Evolutionary conservation across 106 monocot genomes (phyloP).

Genomic region (Xerophyta viscosa): DNA sequence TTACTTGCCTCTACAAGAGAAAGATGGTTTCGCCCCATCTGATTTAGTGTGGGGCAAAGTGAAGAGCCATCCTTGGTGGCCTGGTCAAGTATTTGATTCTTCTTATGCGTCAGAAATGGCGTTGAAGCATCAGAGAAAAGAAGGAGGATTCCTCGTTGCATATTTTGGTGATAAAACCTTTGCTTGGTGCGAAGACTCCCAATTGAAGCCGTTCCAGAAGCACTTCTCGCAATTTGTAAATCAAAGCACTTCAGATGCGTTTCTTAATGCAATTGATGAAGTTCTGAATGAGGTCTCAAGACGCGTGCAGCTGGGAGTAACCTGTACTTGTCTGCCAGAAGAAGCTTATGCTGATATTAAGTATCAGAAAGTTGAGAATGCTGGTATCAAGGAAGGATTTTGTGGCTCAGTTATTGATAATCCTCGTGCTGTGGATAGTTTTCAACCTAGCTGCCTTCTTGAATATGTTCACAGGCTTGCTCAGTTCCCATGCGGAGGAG

Average conservation of each 20-base stretch:
- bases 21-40: slow-evolving; percentile 22
- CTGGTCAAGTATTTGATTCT: slow-evolving; percentile 65
- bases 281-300: slow-evolving; percentile 52
- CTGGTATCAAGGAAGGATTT: slow-evolving; percentile 33
- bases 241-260: slow-evolving; percentile 51
- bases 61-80: slow-evolving; percentile 86
- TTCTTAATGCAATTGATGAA: slow-evolving; percentile 35
- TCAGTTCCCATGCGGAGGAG: slow-evolving; percentile 22
- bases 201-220: slow-evolving; percentile 45
- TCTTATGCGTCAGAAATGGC: slow-evolving; percentile 57
- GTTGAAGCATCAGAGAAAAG: slow-evolving; percentile 62
- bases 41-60: slow-evolving; percentile 81
- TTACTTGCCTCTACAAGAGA: slow-evolving; percentile 14
- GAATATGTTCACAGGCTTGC: slow-evolving; percentile 41
- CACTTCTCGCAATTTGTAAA: slow-evolving; percentile 53
- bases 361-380: slow-evolving; percentile 45
- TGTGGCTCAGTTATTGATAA: slow-evolving; percentile 16
- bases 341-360: slow-evolving; percentile 27
- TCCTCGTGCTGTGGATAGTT: slow-evolving; percentile 15
- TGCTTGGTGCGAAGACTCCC: slow-evolving; percentile 73
- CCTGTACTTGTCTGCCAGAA: slow-evolving; percentile 41
- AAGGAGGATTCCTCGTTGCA: slow-evolving; percentile 46
- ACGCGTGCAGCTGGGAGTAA: slow-evolving; percentile 43
- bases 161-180: slow-evolving; percentile 87
- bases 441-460: slow-evolving; percentile 39